Evolutionary conservation across 495 filamentous ascomycete species (phyloP), one percentile per base, ranked within the genome.

Genomic region (Aspergillus affinis): DNA sequence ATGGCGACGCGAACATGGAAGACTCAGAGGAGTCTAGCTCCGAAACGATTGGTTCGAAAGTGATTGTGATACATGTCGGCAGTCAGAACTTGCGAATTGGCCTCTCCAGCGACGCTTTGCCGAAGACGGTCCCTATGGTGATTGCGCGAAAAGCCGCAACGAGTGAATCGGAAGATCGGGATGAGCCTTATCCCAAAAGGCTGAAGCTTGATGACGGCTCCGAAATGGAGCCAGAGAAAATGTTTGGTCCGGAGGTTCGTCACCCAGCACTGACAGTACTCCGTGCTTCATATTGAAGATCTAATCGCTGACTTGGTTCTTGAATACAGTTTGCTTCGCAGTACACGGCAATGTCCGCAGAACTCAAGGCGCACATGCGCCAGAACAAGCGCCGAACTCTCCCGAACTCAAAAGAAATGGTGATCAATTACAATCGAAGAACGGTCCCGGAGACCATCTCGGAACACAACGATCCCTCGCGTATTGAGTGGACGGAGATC

Each of bases 41-140:
- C 49, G 84, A 89, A 60, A 72, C 81, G n/a, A 73, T 84, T 59
- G 91, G 91, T 44, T 93, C 92, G 10, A 97, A 95, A 71, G 88
- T 97, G 55, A 93, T 98, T 68, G 89, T 98, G 36, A 90, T 98
- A 57, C 94, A 98, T 70, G 84, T 93, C n/a, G 94, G 94, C n/a
- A 97, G 92, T 68, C 94, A 98, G 75, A 98, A 98, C 59, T 72
- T 98, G 55, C 82, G 94, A 32, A 91, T 98, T 61, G 94, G 94
- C 0, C 81, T 97, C 51, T 90, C 93, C 6, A 97, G 90, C 67
- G 94, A 98, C 78, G 94, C 93, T 20, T 74, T 98, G 32, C 94
- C 94, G 0, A 96, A 93, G 74, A 93, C 90, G 2, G 82, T 98
- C 29, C 95, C 95, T 5, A 98, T 96, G 90, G 86, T 89, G 0